Evolutionary conservation across 1,284 basidiomycete genomes (phyloP).

Genomic region (Ustilago nuda): DNA sequence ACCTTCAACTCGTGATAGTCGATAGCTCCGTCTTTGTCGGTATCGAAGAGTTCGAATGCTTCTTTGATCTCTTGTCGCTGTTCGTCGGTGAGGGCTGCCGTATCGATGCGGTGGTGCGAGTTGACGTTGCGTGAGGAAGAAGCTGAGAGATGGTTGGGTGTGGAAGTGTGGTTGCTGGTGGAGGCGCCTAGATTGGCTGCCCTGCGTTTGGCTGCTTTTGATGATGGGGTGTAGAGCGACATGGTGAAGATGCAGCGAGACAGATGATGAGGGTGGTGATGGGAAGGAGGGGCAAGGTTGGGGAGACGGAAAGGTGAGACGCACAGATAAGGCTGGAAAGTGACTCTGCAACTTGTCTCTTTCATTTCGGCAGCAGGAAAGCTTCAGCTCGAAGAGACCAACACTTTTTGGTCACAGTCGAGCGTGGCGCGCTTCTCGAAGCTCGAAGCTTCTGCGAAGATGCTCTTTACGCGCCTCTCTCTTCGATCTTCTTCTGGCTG

Average conservation of each 20-base stretch:
- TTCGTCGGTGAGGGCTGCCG: constrained; percentile 79
- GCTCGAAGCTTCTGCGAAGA: neutral
- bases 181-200: constrained; percentile 38
- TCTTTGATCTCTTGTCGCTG: constrained; percentile 98
- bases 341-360: neutral
- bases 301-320: neutral
- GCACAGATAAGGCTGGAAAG: constrained; percentile 16
- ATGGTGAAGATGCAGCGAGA: constrained; percentile 8
- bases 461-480: constrained; percentile 16
- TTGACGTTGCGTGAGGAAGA: constrained; percentile 29
- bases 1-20: constrained; percentile 97
- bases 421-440: neutral
- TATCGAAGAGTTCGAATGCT: constrained; percentile 98
- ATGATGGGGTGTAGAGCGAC: constrained; percentile 57
- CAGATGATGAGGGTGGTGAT: constrained; percentile 10
- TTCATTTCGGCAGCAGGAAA: constrained; percentile 18
- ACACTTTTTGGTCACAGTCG: constrained; percentile 14
- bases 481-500: neutral
- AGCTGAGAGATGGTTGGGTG: constrained; percentile 25
- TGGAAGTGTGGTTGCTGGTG: constrained; percentile 31
- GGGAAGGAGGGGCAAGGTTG: neutral
- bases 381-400: constrained; percentile 19
- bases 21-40: constrained; percentile 91
- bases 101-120: constrained; percentile 36
- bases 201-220: constrained; percentile 44